phyloP scores from a whole-genome alignment of 1,284 basidiomycete species.

The Ganoderma meredithae region DNA sequence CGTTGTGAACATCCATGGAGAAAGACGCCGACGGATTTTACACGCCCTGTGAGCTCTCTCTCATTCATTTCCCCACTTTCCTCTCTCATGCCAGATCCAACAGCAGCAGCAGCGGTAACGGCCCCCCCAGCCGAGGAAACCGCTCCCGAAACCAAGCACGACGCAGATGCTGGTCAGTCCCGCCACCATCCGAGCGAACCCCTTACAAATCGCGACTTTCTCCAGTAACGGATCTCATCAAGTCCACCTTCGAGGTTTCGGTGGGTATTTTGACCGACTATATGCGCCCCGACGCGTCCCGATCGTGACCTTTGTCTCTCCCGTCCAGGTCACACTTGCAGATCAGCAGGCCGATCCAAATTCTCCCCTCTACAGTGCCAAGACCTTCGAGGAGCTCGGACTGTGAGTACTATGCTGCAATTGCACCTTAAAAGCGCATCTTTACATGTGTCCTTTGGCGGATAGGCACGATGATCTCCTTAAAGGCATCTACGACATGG shows the following conservation, averaged over 20 bases:
- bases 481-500: conserved; percentile 97
- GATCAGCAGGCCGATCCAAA: conserved; percentile 97
- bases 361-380: conserved; percentile 93
- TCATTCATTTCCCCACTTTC: conserved; percentile 13
- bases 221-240: conserved; percentile 63
- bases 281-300: conserved; percentile 25
- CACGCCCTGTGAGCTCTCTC: conserved; percentile 49
- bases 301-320: conserved; percentile 15
- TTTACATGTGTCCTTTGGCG: conserved; percentile 4
- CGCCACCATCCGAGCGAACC: conserved; percentile 2
- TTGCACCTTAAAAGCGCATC: not conserved
- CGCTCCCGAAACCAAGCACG: conserved; percentile 21
- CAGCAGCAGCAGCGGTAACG: conserved; percentile 14
- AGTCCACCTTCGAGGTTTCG: conserved; percentile 77
- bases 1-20: conserved; percentile 48
- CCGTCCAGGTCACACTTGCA: conserved; percentile 89
- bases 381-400: conserved; percentile 95
- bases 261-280: conserved; percentile 48
- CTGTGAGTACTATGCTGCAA: conserved; percentile 62
- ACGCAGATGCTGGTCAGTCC: conserved; percentile 21
- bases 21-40: conserved; percentile 83
- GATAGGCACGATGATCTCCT: conserved; percentile 86
- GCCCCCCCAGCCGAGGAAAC: conserved; percentile 18
- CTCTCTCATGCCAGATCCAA: conserved; percentile 23
- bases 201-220: conserved; percentile 24